Base-by-base conservation (phyloP, 306 rosid genomes). In the Arachis hypogaea region DNA sequence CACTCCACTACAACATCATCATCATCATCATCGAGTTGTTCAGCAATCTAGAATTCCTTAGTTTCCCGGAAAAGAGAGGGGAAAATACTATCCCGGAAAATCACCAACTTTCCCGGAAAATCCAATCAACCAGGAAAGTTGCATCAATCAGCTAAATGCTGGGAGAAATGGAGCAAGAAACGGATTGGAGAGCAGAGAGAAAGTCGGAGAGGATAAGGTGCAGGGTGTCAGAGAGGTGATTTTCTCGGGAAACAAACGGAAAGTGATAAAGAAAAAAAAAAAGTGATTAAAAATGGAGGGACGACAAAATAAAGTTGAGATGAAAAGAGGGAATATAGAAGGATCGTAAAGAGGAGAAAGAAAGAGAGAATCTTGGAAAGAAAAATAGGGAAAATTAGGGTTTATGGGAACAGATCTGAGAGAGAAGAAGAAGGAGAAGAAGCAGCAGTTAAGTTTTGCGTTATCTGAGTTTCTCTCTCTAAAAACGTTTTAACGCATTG, bases 281-380 rank as follows among this genome's bases (percentile, higher is more conserved):
- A 40, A 30, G 58, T 11, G 12, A 33, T 6, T 52, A 7, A 2
- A 10, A 49, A 49, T n/a, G 14, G 55, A 49, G 38, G 38, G 38
- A 33, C 38, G 38, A 4, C 3, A 33, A 33, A 33, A 33, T 2
- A 33, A 33, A 49, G 16, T 11, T 11, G 12, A 14, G 4, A 49
- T 1, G 55, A 49, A n/a, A 0, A n/a, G 29, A 7, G 38, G 38
- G 38, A 33, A 33, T 33, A 33, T 33, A 3, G 38, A 33, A 33
- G 38, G 38, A 33, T 33, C 4, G 38, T 33, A 33, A 2, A 33
- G 38, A 33, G 38, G 38, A 33, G 38, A 50, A 11, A 0, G 5
- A n/a, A 14, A 14, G 9, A 36, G 29, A 67, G 81, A 82, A 77
- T 77, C 82, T 75, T 75, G 77, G 70, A 33, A 49, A n/a, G 16